Conservation (phyloP, 108 stramenopile species). For the Cyclostephanos tholiformis region DNA sequence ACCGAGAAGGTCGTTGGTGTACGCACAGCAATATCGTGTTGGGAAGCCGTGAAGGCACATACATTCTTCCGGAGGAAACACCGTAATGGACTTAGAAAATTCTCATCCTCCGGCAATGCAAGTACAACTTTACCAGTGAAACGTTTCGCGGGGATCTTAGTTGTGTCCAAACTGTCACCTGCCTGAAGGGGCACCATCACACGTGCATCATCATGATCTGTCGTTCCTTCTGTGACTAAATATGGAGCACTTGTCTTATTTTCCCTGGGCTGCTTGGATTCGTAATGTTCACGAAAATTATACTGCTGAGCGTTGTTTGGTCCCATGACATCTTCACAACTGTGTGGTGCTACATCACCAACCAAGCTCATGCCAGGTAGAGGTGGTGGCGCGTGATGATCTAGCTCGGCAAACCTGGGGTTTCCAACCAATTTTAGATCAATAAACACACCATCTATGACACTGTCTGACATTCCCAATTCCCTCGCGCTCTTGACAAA, state of each 20-base stretch:
- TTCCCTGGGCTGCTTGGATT: background rate
- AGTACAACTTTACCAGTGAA: constrained; percentile 69
- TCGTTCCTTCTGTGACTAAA: background rate
- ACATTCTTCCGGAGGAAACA: constrained; percentile 89
- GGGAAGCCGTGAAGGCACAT: constrained; percentile 82
- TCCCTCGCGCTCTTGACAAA: constrained; percentile 78
- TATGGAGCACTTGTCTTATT: background rate
- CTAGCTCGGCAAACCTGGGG: background rate
- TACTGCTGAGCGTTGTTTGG: background rate
- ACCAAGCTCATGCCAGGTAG: background rate
- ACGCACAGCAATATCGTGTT: constrained; percentile 83
- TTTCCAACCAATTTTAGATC: constrained; percentile 48
- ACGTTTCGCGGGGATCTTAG: constrained; percentile 9
- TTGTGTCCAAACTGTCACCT: background rate
- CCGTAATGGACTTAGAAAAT: constrained; percentile 76
- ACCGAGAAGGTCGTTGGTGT: constrained; percentile 87
- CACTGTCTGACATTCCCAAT: constrained; percentile 81
- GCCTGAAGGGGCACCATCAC: background rate
- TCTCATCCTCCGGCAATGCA: constrained; percentile 69
- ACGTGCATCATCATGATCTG: background rate
- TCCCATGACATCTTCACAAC: background rate
- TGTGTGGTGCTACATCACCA: background rate
- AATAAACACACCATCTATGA: constrained; percentile 62
- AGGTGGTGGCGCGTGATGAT: background rate
- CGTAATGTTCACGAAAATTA: background rate